These are phyloP conservation scores for Bremia lactucae DNA, from an alignment of 352 stramenopile species.

Conservation along the genomic window DNA sequence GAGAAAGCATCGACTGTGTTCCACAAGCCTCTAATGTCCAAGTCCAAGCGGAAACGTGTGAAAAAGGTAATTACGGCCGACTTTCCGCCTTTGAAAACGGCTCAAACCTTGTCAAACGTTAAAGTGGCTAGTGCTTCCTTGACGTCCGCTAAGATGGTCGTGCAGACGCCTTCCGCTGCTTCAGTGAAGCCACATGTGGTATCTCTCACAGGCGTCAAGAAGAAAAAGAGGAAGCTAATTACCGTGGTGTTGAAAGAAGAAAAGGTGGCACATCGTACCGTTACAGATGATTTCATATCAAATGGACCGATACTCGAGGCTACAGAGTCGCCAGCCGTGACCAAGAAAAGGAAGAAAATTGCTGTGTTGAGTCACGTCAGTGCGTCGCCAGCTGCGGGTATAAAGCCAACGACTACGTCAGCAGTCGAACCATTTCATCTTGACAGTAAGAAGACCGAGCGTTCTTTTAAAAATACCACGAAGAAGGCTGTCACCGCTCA, in stretches of 20 bases:
- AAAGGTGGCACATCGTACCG: neutral
- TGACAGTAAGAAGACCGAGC: neutral
- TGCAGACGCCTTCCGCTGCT: constrained; percentile 5
- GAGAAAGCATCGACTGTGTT: neutral
- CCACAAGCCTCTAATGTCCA: constrained; percentile 8
- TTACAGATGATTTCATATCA: neutral
- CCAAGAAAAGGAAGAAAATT: constrained; percentile 14
- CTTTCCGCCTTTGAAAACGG: neutral
- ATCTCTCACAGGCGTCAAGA: constrained; percentile 17
- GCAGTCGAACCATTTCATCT: too few species aligned
- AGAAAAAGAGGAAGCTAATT: constrained; percentile 16
- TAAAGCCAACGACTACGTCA: neutral
- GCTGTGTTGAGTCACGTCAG: constrained; percentile 1
- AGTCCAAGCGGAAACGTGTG: constrained; percentile 22
- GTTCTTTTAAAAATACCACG: neutral
- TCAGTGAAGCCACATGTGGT: constrained; percentile 9
- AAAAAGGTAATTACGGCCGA: constrained; percentile 11
- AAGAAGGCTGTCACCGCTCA: too few species aligned
- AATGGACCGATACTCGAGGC: neutral
- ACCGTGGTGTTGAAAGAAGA: neutral
- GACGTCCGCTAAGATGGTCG: constrained; percentile 4
- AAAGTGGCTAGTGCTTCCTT: neutral
- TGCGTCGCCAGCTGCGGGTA: neutral
- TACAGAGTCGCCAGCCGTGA: neutral
- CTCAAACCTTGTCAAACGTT: constrained; percentile 2